Evolutionary conservation across 2,329 filamentous ascomycete genomes (phyloP).

Genomic region (Fusarium sp.): DNA sequence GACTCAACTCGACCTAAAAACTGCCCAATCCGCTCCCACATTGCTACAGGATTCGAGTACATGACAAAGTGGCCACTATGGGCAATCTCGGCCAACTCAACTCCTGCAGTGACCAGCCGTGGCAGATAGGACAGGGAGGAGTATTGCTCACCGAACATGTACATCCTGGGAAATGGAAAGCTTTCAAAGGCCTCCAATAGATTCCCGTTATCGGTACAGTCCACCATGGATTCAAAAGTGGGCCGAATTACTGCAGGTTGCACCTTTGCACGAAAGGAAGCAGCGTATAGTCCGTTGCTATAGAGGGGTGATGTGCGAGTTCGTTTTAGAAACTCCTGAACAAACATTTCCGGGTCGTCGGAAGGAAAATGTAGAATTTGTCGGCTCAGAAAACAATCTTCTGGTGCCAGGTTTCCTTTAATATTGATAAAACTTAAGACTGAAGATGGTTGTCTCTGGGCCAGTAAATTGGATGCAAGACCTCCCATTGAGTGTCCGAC

Average conservation of each 20-base stretch:
- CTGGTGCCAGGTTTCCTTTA: background rate
- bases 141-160: conserved; percentile 2
- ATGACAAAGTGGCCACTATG: conserved; percentile 1
- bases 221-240: conserved; percentile 1
- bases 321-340: background rate
- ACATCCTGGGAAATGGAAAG: background rate
- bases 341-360: background rate
- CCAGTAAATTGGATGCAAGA: background rate
- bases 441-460: background rate
- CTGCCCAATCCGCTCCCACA: background rate
- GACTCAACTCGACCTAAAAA: background rate
- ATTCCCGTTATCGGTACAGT: conserved; percentile 1
- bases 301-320: background rate
- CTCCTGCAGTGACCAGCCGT: background rate
- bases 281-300: background rate
- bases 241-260: background rate
- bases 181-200: background rate
- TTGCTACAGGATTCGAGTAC: background rate
- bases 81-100: background rate
- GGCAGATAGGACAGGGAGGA: background rate
- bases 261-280: conserved; percentile 1
- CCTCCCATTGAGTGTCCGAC: background rate
- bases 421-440: conserved; percentile 1
- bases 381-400: conserved; percentile 6
- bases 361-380: background rate